phyloP scores from a whole-genome alignment of 78 protist genomes.

The Carpediemonas membranifera region DNA sequence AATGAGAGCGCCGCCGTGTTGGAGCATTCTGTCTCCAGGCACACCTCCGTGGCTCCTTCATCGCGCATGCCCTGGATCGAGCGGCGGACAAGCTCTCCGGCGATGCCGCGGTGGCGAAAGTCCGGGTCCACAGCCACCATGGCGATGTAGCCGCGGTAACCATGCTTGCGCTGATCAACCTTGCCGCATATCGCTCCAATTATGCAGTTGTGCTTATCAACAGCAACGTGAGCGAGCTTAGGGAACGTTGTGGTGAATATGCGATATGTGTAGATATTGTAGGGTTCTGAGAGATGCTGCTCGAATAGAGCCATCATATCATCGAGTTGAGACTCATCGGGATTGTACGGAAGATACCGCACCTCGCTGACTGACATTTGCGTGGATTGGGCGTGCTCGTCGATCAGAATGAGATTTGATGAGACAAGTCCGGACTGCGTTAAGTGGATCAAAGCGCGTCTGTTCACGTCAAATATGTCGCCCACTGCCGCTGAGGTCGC shows the following conservation, averaged over 20 bases:
- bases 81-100: slow-evolving; percentile 5
- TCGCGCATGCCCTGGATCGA: slow-evolving; percentile 1
- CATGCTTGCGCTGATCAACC: slow-evolving; percentile 9
- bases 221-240: not conserved
- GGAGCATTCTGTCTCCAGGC: slow-evolving; percentile 60
- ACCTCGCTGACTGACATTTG: too few relatives aligned
- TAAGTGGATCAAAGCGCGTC: too few relatives aligned
- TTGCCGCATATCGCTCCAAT: slow-evolving; percentile 31
- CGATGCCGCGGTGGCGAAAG: slow-evolving; percentile 47
- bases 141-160: slow-evolving; percentile 63
- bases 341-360: too few relatives aligned
- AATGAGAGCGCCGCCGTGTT: slow-evolving; percentile 61
- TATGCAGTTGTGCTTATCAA: not conserved
- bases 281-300: not conserved
- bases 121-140: slow-evolving; percentile 65
- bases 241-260: not conserved
- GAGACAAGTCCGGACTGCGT: too few relatives aligned
- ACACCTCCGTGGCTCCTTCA: slow-evolving; percentile 32
- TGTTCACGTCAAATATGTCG: too few relatives aligned
- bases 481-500: too few relatives aligned
- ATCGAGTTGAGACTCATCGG: not conserved
- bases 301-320: not conserved
- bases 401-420: too few relatives aligned
- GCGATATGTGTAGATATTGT: not conserved
- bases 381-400: too few relatives aligned